Conservation (phyloP, 1,284 basidiomycete species). For the Pseudozyma thailandica region DNA sequence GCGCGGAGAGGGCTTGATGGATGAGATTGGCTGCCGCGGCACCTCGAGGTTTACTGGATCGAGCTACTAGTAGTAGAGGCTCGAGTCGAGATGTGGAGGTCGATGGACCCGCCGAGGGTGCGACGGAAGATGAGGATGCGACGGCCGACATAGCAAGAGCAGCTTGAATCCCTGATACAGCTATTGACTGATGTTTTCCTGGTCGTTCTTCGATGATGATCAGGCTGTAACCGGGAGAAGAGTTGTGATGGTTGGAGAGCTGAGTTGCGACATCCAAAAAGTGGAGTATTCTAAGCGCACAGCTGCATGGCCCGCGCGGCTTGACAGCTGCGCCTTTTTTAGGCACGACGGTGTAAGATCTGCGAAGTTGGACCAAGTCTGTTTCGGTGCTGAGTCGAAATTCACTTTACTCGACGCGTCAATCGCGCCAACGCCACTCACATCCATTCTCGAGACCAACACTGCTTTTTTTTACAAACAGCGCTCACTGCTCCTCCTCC, state of each 20-base stretch:
- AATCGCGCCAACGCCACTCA: slow-evolving; percentile 22
- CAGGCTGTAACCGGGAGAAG: too few relatives aligned
- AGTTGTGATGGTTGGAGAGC: too few relatives aligned
- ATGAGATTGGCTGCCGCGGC: slow-evolving; percentile 89
- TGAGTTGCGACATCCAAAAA: too few relatives aligned
- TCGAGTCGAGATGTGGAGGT: slow-evolving; percentile 70
- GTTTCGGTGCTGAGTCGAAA: slow-evolving; percentile 33
- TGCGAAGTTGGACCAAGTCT: too few relatives aligned
- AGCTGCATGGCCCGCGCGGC: too few relatives aligned
- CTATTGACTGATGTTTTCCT: too few relatives aligned
- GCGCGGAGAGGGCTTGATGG: slow-evolving; percentile 83
- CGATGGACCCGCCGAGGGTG: slow-evolving; percentile 8
- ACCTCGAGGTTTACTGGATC: slow-evolving; percentile 82
- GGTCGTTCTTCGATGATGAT: too few relatives aligned
- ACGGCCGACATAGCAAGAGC: slow-evolving; percentile 21
- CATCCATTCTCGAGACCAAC: slow-evolving; percentile 22
- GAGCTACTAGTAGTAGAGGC: slow-evolving; percentile 82
- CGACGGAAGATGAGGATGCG: slow-evolving; percentile 14
- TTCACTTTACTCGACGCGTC: slow-evolving; percentile 41
- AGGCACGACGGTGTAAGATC: neutral
- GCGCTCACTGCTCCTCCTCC: neutral
- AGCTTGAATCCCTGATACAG: neutral
- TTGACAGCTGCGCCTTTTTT: too few relatives aligned
- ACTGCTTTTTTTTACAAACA: too few relatives aligned
- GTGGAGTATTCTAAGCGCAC: too few relatives aligned